These are phyloP conservation scores for Serendipita sp. DNA, from an alignment of 768 basidiomycete species.

Conservation along the genomic window DNA sequence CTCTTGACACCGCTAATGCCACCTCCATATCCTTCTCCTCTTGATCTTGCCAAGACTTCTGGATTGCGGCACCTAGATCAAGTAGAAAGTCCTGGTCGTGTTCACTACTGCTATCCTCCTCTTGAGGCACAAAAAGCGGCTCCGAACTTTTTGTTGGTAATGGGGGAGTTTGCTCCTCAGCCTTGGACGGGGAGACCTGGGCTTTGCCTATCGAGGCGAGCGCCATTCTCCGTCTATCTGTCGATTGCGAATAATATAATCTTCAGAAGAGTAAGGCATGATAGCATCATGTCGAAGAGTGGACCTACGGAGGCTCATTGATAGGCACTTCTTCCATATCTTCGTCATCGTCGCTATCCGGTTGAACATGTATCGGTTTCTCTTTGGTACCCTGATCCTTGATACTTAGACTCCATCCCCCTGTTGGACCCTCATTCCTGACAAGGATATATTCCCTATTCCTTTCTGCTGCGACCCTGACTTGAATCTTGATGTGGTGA, in stretches of 20 bases:
- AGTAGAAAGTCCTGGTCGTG: conserved; percentile 36
- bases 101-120: conserved; percentile 18
- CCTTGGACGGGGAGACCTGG: conserved; percentile 19
- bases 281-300: neutral
- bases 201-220: conserved; percentile 39
- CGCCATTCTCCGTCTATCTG: conserved; percentile 37
- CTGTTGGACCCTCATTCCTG: conserved; percentile 73
- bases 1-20: conserved; percentile 20
- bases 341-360: conserved; percentile 33
- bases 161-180: neutral
- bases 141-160: conserved; percentile 18
- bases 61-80: conserved; percentile 42
- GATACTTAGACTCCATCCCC: conserved; percentile 92
- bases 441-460: conserved; percentile 91
- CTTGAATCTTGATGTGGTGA: conserved; percentile 65
- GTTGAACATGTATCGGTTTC: conserved; percentile 79
- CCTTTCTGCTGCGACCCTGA: conserved; percentile 87
- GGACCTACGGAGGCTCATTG: conserved; percentile 26
- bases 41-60: conserved; percentile 38
- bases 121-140: conserved; percentile 40
- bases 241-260: neutral
- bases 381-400: conserved; percentile 69
- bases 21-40: conserved; percentile 19
- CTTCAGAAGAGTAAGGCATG: neutral
- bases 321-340: conserved; percentile 76